Evolutionary conservation across 1,139 yeast genomes (phyloP), one percentile per base, ranked within the genome.

Genomic region (Meyerozyma athensensis): DNA sequence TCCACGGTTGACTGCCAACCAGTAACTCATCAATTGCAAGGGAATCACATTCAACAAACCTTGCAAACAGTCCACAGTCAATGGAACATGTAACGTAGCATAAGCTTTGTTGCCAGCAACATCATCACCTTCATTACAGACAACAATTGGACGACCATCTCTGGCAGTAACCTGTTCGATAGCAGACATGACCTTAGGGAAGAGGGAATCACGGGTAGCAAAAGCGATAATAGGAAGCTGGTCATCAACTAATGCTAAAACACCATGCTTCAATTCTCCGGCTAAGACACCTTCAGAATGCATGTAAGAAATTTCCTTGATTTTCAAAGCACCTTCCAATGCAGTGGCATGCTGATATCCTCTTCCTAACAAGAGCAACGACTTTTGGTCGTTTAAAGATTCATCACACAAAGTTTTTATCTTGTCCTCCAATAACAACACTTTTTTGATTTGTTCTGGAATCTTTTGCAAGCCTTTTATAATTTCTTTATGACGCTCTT

Each of bases 241-340:
- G 54, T 86, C 95, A 63, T 94, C 99, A 46, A 94, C 97, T 48
- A 94, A 76, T 3, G 99, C 99, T 56, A 94, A 77, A 28, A 89
- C 96, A 65, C 99, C 99, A 59, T 94, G 99, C 67, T 94, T 94
- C 65, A 94, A 79, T 66, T 94, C 99, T 61, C 98, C 99, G 19
- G 99, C 98, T 49, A 92, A 79, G 37, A 94, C 96, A 71, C 98
- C 99, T 70, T 94, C 99, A 19, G 97, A 87, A 63, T 94, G 99
- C 90, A 92, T 94, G 64, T 94, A 94, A 5, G 97, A 90, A 47
- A 94, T 94, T 67, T 94, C 99, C 68, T 94, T 94, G 60, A 94
- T 92, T 69, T 94, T 94, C 54, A 94, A 77, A 7, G 99, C 98
- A 56, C 98, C 98, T 67, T 94, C 99, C 54, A 94, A 75, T 12